Percentiles rank a stretch among this genome's conserved stretches.
phyloP scores from a whole-genome alignment of 164 flowering plant species.

The Tetracentron sinense region DNA sequence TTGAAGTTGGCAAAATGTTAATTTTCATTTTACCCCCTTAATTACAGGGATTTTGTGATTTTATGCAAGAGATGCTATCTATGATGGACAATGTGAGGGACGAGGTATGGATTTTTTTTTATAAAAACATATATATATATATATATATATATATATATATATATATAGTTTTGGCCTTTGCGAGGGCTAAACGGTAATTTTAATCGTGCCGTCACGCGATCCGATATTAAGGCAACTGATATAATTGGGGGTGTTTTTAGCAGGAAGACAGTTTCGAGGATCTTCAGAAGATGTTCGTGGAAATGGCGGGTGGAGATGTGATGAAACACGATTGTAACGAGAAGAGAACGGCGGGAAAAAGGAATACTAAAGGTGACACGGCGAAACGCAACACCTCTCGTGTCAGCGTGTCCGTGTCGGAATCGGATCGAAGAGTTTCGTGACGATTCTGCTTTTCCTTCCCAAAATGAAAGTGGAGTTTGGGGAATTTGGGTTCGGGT shows the following conservation, averaged over 20 bases:
- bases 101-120: slow-evolving; percentile 48
- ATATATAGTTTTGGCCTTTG: too few relatives aligned
- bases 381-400: slow-evolving; percentile 8
- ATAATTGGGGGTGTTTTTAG: not conserved
- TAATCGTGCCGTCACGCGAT: not conserved
- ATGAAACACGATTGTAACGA: slow-evolving; percentile 12
- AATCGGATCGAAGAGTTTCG: slow-evolving; percentile 5
- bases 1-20: too few relatives aligned
- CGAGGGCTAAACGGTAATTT: not conserved
- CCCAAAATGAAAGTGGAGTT: too few relatives aligned
- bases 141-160: too few relatives aligned
- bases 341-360: slow-evolving; percentile 37
- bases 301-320: slow-evolving; percentile 57
- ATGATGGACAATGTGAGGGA: slow-evolving; percentile 69
- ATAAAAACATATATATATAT: too few relatives aligned
- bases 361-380: slow-evolving; percentile 24
- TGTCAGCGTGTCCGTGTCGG: slow-evolving; percentile 13
- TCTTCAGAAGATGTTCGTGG: slow-evolving; percentile 79
- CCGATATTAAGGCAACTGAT: not conserved
- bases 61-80: slow-evolving; percentile 79
- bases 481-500: too few relatives aligned
- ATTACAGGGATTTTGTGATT: slow-evolving; percentile 80
- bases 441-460: too few relatives aligned
- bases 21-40: too few relatives aligned
- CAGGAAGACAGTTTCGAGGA: slow-evolving; percentile 77